Evolutionary conservation across 225 moss, liverwort and hornwort species (phyloP), one percentile per base, ranked within the genome.

Genomic region (Neckera pumila): DNA sequence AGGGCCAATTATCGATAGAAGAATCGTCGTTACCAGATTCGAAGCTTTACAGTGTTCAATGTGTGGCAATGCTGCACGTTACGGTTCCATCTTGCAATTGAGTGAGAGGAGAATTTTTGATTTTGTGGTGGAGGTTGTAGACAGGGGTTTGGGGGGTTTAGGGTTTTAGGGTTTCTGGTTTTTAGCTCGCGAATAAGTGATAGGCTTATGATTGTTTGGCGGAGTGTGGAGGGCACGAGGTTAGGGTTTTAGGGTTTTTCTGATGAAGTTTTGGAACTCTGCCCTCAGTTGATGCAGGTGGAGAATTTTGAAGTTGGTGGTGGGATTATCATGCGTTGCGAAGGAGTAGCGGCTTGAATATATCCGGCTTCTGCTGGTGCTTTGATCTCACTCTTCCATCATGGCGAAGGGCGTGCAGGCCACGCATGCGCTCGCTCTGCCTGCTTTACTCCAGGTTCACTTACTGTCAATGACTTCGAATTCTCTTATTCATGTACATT

Each of bases 321-420:
- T 53, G 43, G 58, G 71, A 57, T 58, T 57, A 21, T 40, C 57
- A 72, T 84, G 72, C 58, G 10, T 58, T 84, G 31, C 31, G 71
- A 57, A 84, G 66, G n/a, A 67, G 36, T 23, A 54, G 53, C 13
- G 26, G 2, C 34, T 83, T 72, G 38, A 57, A 38, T 58, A 57
- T 33, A 76, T 86, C 20, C 64, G 63, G 3, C 30, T 51, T 76
- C 26, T 26, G 75, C 75, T 76, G 76, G 85, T n/a, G 74, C 73
- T 47, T 76, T 76, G 77, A 66, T 65, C 42, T 86, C 38, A 43
- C 78, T 38, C 77, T 65, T 63, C 53, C n/a, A 45, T 79, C 49
- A 89, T 89, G 89, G 84, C 89, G 85, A 89, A 76, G 80, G 85
- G 71, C 69, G 79, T 89, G 85, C 84, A 84, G 51, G 71, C 89